Base-by-base conservation (phyloP, 768 basidiomycete species). In the Lactarius sp. region DNA sequence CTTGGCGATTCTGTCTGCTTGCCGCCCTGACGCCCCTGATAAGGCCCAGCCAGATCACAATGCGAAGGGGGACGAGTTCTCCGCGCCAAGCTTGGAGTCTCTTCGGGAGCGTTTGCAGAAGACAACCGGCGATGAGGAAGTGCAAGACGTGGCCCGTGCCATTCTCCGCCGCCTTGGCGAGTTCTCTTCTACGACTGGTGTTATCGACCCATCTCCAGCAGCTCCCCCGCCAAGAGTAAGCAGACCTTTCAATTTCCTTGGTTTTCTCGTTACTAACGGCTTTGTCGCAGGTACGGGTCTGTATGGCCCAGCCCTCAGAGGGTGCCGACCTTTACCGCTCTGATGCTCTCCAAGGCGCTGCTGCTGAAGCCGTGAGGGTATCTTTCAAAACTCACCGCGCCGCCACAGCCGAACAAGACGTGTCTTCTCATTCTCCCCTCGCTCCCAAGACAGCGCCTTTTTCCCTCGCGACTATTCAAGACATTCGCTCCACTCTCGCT, bases 361-460 rank as follows among this genome's bases (percentile, higher is more conserved):
- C 59, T 7, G 68, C 68, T 4, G 68, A 55, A 27, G 46, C 56
- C 0, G 61, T 44, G 1, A 62, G 67, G 58, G 52, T 52, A 4
- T 58, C 55, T 6, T 68, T 63, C 62, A 52, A 47, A n/a, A 52
- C 68, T n/a, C 66, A 68, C 47, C 66, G 68, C 10, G 59, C 58
- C 10, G 50, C 59, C 7, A 22, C 27, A 10, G 16, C 37, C 16
- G 59, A 56, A 49, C 49, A 42, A 36, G 34, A 27, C 1, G 31
- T 31, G n/a, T 9, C 12, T 4, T 13, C 33, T 31, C 3, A 53
- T 1, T 6, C 56, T 1, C 16, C 54, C 12, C 33, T 42, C 0
- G 14, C 31, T 20, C 20, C 52, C 34, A 53, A 34, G 22, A 3
- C 20, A 3, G 16, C 52, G 1, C 7, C 34, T 31, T 16, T 58